phyloP scores from a whole-genome alignment of 2,329 filamentous ascomycete species.

The Aurifilum marmelostoma region DNA sequence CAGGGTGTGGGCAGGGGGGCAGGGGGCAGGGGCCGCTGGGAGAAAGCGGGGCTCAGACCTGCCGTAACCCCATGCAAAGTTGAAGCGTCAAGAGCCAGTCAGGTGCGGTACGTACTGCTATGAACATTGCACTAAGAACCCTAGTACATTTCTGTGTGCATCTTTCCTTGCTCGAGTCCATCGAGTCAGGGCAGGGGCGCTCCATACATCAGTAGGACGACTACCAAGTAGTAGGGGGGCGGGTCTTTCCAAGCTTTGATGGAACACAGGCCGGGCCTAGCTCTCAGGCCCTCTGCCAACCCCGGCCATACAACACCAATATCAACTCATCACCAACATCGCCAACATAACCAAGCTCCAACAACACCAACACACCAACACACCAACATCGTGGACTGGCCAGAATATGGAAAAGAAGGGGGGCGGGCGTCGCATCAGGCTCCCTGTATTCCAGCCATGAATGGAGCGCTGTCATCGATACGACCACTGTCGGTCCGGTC shows the following conservation, averaged over 20 bases:
- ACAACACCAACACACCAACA: background rate
- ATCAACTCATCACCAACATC: background rate
- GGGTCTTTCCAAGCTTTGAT: too few relatives aligned
- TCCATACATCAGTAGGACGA: background rate
- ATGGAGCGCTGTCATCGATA: too few relatives aligned
- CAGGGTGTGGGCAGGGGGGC: constrained; percentile 10
- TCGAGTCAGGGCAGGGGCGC: background rate
- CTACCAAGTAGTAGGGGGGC: too few relatives aligned
- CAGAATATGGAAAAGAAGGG: background rate
- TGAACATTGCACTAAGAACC: background rate
- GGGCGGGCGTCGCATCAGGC: too few relatives aligned
- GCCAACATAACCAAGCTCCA: background rate
- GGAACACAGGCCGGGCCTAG: background rate
- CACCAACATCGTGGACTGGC: background rate
- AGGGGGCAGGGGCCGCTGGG: background rate
- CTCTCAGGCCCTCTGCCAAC: background rate
- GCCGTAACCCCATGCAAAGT: background rate
- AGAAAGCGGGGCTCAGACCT: background rate
- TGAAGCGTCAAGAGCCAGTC: background rate
- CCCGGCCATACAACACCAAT: background rate
- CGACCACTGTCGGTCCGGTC: background rate
- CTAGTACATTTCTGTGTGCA: background rate
- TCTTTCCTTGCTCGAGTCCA: background rate
- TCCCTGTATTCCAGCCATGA: background rate
- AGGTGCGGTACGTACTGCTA: background rate